Conservation (phyloP, 2,329 filamentous ascomycete species). For the Phyllosticta paracitricarpa region DNA sequence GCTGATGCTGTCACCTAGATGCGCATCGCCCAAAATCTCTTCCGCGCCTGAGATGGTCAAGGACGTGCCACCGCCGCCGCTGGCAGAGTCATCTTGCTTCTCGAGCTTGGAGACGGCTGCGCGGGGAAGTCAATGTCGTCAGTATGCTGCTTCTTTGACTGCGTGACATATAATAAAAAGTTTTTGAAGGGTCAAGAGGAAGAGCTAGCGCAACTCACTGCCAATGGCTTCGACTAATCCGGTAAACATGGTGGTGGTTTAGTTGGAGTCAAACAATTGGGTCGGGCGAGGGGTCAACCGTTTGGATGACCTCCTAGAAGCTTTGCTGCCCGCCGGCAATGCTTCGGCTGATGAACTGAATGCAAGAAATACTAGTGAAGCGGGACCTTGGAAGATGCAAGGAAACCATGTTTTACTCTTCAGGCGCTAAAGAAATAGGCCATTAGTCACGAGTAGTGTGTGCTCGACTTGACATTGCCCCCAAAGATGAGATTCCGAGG, state of each 20-base stretch:
- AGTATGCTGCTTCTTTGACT: slow-evolving; percentile 15
- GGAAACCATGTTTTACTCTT: neutral
- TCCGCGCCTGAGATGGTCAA: slow-evolving; percentile 71
- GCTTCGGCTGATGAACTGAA: neutral
- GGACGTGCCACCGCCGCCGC: slow-evolving; percentile 71
- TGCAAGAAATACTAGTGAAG: neutral
- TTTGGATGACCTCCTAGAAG: neutral
- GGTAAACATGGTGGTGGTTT: slow-evolving; percentile 65
- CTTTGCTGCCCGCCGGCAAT: neutral
- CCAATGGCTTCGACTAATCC: slow-evolving; percentile 60
- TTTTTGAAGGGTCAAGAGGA: neutral
- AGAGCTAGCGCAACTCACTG: slow-evolving; percentile 47
- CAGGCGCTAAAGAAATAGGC: neutral
- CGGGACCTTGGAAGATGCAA: neutral
- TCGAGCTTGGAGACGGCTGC: slow-evolving; percentile 76
- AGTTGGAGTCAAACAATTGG: neutral
- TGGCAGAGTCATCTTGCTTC: slow-evolving; percentile 61
- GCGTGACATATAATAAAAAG: neutral
- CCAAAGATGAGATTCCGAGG: too few relatives aligned
- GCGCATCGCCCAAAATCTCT: slow-evolving; percentile 70
- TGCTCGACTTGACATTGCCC: neutral
- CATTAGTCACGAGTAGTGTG: neutral
- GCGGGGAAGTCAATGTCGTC: slow-evolving; percentile 12
- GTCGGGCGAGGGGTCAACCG: neutral
- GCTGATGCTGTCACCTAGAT: slow-evolving; percentile 86